phyloP scores from a whole-genome alignment of 129 eudicot species.

The Helichrysum umbraculigerum region DNA sequence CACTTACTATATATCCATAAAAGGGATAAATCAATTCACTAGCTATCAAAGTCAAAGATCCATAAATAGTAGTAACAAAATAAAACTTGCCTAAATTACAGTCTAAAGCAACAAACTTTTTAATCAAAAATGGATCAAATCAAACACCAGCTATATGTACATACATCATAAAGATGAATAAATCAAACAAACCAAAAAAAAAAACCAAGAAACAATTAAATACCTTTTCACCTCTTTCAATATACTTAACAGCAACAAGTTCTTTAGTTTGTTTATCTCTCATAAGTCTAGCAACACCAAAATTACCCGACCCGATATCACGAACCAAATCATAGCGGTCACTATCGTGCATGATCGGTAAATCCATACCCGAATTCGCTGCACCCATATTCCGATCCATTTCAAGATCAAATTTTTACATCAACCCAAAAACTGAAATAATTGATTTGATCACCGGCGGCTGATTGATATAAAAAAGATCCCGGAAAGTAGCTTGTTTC shows the following conservation, averaged over 20 bases:
- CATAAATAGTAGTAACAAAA: slow-evolving; percentile 20
- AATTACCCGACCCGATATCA: slow-evolving; percentile 90
- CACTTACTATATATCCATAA: neutral
- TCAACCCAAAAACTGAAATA: slow-evolving; percentile 1
- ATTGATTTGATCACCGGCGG: slow-evolving; percentile 1
- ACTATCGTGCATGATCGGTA: slow-evolving; percentile 91
- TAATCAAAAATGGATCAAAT: neutral
- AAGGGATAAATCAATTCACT: neutral
- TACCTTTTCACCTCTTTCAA: slow-evolving; percentile 90
- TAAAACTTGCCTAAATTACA: slow-evolving; percentile 18
- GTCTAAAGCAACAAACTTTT: slow-evolving; percentile 12
- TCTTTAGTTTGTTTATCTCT: slow-evolving; percentile 80
- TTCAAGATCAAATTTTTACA: slow-evolving; percentile 20
- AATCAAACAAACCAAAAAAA: neutral
- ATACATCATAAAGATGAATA: neutral
- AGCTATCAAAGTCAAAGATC: slow-evolving; percentile 26
- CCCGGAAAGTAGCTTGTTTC: neutral
- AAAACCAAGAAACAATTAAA: too few relatives aligned
- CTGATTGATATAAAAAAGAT: slow-evolving; percentile 15
- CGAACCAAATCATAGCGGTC: slow-evolving; percentile 77
- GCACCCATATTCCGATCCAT: slow-evolving; percentile 64
- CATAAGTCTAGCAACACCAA: slow-evolving; percentile 86
- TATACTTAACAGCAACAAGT: slow-evolving; percentile 91
- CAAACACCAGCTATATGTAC: slow-evolving; percentile 3
- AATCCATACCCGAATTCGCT: slow-evolving; percentile 58